A percentile compares a stretch with the other conserved stretches of the same genome.
Conservation (phyloP, 2,329 filamentous ascomycete species). For the Acephala macrosclerotiorum region DNA sequence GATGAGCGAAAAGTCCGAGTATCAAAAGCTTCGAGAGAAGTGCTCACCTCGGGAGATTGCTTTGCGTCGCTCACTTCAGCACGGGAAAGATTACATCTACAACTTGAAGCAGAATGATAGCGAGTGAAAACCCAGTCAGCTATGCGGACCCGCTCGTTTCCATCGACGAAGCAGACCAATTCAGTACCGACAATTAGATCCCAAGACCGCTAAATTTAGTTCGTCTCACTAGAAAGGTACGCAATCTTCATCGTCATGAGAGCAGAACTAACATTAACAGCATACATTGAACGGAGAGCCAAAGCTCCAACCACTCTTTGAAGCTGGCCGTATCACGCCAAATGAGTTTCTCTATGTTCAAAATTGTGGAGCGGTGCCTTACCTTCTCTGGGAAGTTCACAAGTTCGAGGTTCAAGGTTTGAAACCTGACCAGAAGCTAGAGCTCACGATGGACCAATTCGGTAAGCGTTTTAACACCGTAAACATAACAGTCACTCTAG, state of each 20-base stretch:
- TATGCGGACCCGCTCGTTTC: conserved; percentile 43
- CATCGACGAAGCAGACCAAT: conserved; percentile 58
- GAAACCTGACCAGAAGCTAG: conserved; percentile 5
- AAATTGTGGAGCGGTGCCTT: conserved; percentile 60
- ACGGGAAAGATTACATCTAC: conserved; percentile 53
- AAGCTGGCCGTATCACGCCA: conserved; percentile 47
- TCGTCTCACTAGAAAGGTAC: conserved; percentile 55
- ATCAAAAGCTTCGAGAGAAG: conserved; percentile 45
- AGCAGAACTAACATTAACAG: background rate
- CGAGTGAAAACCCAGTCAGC: conserved; percentile 45
- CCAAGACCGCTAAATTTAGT: conserved; percentile 55
- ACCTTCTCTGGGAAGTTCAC: conserved; percentile 30
- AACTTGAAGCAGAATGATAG: conserved; percentile 53
- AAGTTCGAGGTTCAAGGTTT: conserved; percentile 1
- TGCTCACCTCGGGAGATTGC: conserved; percentile 53
- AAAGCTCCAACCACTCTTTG: conserved; percentile 48
- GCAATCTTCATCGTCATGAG: background rate
- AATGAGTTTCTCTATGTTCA: conserved; percentile 59
- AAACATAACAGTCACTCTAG: conserved; percentile 56
- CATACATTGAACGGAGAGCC: conserved; percentile 61
- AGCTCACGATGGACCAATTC: conserved; percentile 52
- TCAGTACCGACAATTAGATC: conserved; percentile 61
- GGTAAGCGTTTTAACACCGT: conserved; percentile 51
- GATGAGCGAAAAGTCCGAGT: conserved; percentile 36
- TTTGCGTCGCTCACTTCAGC: conserved; percentile 49